phyloP scores from a whole-genome alignment of 2,329 filamentous ascomycete genomes.

The Cercospora nicotianae region DNA sequence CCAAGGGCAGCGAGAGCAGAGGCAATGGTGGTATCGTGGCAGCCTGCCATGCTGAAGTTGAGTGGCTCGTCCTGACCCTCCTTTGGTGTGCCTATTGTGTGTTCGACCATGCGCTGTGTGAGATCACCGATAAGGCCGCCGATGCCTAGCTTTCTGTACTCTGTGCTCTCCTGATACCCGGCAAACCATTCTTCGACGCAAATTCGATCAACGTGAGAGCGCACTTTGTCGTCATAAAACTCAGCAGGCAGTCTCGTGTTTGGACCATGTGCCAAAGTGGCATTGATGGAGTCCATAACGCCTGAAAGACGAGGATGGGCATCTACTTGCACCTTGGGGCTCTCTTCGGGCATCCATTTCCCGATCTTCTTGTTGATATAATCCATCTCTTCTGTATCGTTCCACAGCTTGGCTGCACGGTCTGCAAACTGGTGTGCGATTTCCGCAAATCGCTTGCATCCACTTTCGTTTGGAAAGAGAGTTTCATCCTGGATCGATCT shows the following conservation, averaged over 20 bases:
- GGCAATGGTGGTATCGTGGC: constrained; percentile 91
- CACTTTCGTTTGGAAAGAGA: constrained; percentile 52
- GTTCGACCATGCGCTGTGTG: constrained; percentile 55
- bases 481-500: constrained; percentile 51
- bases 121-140: constrained; percentile 82
- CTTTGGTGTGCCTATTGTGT: constrained; percentile 40
- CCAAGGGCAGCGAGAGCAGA: constrained; percentile 75
- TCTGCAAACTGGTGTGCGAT: constrained; percentile 51
- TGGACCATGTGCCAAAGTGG: constrained; percentile 79
- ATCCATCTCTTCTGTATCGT: constrained; percentile 71
- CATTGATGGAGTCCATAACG: constrained; percentile 92
- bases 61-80: constrained; percentile 52
- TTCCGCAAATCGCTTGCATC: constrained; percentile 51
- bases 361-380: constrained; percentile 76
- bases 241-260: constrained; percentile 75
- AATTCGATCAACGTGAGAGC: constrained; percentile 69
- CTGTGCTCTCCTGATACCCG: constrained; percentile 78
- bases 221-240: constrained; percentile 78
- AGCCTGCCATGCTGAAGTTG: constrained; percentile 78
- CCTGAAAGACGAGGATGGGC: constrained; percentile 80
- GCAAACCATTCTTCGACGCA: constrained; percentile 89
- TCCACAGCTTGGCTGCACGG: constrained; percentile 50
- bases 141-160: constrained; percentile 88
- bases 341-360: constrained; percentile 78
- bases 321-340: constrained; percentile 73